Evolutionary conservation across 306 rosid species (phyloP), one percentile per base, ranked within the genome.

Genomic region (Ormosia emarginata): DNA sequence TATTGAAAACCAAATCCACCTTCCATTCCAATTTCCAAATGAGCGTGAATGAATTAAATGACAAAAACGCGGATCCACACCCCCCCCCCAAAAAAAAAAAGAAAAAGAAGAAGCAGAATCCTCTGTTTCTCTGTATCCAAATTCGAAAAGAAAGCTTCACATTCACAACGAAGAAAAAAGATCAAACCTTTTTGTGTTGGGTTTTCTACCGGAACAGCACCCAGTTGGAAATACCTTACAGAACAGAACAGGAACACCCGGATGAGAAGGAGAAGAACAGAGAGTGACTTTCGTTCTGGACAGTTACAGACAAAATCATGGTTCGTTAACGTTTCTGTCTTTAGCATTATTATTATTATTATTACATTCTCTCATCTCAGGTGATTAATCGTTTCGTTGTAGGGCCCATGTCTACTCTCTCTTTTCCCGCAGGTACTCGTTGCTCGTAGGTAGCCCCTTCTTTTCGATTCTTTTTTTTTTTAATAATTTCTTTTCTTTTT

Each of bases 231-330:
- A 73, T 24, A 7, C 37, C 44, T 8, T 10, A 11, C 13, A 32
- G 14, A 46, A 68, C 37, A 69, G 24, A 49, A 46, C 2, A 56
- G 18, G 55, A 72, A 49, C 9, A 15, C 17, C 24, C 17, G 43
- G 7, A 30, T 6, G 4, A 57, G 9, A 67, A 46, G 56, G 74
- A 34, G 17, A 44, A 47, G 37, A 62, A 49, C 8, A 53, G 41
- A 67, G 75, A 24, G 86, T 72, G 87, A 49, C 7, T 83, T 78
- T 67, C 68, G 67, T 72, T 43, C 4, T 66, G 8, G 8, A 53
- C 43, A 65, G 47, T 29, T 53, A 66, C 10, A 14, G 86, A 87
- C 88, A 87, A 77, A 81, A 84, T 69, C 62, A 74, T 61, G 74
- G 49, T 81, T 52, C 5, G 17, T 59, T 50, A 79, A 79, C 56